Conservation (phyloP, 1,284 basidiomycete genomes). For the Malassezia dermatis region DNA sequence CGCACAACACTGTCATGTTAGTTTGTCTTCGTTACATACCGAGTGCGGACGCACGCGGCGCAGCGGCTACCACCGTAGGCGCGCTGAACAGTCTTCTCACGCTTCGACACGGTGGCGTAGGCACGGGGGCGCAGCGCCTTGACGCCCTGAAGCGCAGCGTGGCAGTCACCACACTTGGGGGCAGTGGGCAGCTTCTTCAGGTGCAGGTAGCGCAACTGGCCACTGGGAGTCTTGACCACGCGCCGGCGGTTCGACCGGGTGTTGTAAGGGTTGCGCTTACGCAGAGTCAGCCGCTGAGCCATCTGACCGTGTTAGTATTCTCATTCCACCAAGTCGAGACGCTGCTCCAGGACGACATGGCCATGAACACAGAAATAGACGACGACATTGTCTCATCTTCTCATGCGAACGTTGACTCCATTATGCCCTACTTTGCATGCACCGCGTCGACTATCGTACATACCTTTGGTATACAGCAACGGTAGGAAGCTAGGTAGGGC, state of each 20-base stretch:
- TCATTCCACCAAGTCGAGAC: neutral
- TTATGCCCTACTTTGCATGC: neutral
- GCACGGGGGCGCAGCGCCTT: conserved; percentile 44
- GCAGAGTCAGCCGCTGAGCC: conserved; percentile 98
- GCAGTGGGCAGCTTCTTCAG: conserved; percentile 72
- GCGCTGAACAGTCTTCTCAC: conserved; percentile 43
- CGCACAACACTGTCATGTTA: conserved; percentile 68
- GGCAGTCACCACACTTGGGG: conserved; percentile 66
- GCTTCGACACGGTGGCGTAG: conserved; percentile 42
- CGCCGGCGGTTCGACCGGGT: conserved; percentile 91
- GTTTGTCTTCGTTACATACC: conserved; percentile 20
- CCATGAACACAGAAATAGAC: neutral
- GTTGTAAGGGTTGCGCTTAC: conserved; percentile 98
- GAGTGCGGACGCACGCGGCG: conserved; percentile 43
- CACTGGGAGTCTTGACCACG: conserved; percentile 92
- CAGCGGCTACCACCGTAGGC: conserved; percentile 47
- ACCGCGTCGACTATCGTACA: neutral
- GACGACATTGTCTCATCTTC: neutral
- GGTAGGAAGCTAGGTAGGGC: conserved; percentile 1
- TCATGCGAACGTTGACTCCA: neutral
- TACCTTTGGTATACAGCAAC: conserved; percentile 19
- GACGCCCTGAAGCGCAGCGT: conserved; percentile 36
- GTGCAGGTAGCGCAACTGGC: conserved; percentile 81
- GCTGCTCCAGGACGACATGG: neutral
- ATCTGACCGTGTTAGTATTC: conserved; percentile 51